phyloP scores from a whole-genome alignment of 2,329 filamentous ascomycete species.

The Nannizzia gypsea region DNA sequence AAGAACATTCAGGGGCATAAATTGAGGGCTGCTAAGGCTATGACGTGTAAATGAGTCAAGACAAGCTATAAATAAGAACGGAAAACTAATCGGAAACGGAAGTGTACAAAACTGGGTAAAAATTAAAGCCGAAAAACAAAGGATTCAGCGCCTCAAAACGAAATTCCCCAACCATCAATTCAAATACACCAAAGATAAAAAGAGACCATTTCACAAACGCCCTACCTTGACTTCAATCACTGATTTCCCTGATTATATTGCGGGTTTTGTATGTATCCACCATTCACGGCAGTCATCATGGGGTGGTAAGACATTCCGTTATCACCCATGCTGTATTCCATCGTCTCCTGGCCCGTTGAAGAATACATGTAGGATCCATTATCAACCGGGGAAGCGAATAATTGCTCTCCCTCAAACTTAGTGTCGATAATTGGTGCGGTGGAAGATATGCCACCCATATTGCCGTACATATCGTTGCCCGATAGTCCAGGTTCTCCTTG shows the following conservation, averaged over 20 bases:
- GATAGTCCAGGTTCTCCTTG: neutral
- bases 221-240: neutral
- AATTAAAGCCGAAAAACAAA: neutral
- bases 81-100: neutral
- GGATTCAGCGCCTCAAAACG: neutral
- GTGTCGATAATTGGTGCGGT: neutral
- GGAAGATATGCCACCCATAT: neutral
- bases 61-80: neutral
- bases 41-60: neutral
- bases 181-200: neutral
- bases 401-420: neutral
- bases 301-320: neutral
- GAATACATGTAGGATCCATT: neutral
- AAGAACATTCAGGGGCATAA: neutral
- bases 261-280: neutral
- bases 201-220: neutral
- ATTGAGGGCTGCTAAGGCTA: neutral
- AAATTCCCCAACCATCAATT: neutral
- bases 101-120: neutral
- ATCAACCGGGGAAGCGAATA: constrained; percentile 4
- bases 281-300: neutral
- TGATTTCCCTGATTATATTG: neutral
- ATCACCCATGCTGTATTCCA: neutral
- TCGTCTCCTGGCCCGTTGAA: neutral
- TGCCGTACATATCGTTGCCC: neutral